These are phyloP conservation scores for Platanus orientalis DNA, from an alignment of 164 flowering plant genomes.

Conservation along the genomic window DNA sequence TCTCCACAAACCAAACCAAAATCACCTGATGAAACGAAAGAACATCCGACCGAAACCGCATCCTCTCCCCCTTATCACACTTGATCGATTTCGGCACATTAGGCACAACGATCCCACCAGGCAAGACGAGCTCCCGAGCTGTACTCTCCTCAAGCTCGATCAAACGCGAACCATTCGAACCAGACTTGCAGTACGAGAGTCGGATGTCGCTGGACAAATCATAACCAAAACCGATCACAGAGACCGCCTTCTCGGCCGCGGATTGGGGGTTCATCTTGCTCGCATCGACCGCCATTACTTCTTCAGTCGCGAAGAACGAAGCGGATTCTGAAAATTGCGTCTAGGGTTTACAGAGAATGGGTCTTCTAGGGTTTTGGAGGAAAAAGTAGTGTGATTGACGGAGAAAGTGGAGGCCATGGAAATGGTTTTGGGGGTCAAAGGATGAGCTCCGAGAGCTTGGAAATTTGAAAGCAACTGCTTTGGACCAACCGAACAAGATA, in stretches of 20 bases:
- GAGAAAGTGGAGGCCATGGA: background rate
- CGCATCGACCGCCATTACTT: constrained; percentile 1
- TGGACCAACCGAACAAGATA: too few relatives aligned
- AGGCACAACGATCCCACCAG: constrained; percentile 62
- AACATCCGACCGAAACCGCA: constrained; percentile 73
- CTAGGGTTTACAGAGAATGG: background rate
- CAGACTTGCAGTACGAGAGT: constrained; percentile 53
- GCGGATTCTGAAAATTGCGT: background rate
- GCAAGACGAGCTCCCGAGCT: constrained; percentile 48
- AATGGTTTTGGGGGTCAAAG: background rate
- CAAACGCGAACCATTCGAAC: constrained; percentile 46
- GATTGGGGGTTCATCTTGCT: constrained; percentile 32
- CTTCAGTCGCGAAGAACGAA: background rate
- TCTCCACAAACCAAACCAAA: background rate
- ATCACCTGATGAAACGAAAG: constrained; percentile 77
- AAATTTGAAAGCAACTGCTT: too few relatives aligned
- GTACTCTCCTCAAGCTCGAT: constrained; percentile 45
- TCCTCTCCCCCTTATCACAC: constrained; percentile 86
- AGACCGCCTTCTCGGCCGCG: constrained; percentile 76
- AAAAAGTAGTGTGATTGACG: background rate
- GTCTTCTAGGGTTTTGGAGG: background rate
- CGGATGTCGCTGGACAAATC: constrained; percentile 57
- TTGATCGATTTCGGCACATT: constrained; percentile 54
- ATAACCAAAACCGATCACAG: constrained; percentile 70
- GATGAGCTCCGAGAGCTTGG: too few relatives aligned